These are phyloP conservation scores for Gymnopilus dilepis DNA, from an alignment of 768 basidiomycete genomes.

Conservation along the genomic window DNA sequence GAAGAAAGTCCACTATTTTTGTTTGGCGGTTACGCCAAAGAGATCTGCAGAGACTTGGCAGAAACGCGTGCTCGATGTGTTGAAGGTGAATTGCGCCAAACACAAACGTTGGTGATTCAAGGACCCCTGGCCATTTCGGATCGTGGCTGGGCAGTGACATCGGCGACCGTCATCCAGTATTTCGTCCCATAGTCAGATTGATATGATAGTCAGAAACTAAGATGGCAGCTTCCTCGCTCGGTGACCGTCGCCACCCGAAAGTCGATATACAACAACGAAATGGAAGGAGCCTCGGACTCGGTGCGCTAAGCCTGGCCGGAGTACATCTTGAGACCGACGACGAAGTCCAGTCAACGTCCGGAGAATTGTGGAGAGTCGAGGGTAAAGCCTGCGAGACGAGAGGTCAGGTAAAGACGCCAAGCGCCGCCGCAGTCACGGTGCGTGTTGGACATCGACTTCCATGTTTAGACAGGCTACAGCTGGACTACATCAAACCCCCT, in stretches of 20 bases:
- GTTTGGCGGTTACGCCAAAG: constrained; percentile 6
- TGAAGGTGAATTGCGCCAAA: not conserved
- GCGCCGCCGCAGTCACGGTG: not conserved
- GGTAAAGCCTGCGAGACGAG: not conserved
- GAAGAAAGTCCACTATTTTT: constrained; percentile 14
- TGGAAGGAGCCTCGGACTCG: too few species aligned
- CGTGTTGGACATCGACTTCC: not conserved
- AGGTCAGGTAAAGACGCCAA: not conserved
- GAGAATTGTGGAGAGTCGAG: constrained; percentile 2
- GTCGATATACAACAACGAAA: not conserved
- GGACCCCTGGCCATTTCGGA: constrained; percentile 4
- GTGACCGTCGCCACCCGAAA: not conserved
- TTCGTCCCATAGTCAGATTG: not conserved
- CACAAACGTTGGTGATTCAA: constrained; percentile 2
- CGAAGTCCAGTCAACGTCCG: not conserved
- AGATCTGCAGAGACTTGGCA: not conserved
- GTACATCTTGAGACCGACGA: not conserved
- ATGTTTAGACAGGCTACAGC: not conserved
- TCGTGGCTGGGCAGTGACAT: constrained; percentile 2
- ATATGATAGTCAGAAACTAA: constrained; percentile 4
- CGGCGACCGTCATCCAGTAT: not conserved
- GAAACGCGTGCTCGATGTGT: constrained; percentile 1
- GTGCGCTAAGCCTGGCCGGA: not conserved
- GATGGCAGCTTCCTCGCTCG: not conserved
- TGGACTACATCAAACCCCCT: not conserved